Base-by-base conservation (phyloP, 768 basidiomycete genomes). In the Fomitopsis serialis region DNA sequence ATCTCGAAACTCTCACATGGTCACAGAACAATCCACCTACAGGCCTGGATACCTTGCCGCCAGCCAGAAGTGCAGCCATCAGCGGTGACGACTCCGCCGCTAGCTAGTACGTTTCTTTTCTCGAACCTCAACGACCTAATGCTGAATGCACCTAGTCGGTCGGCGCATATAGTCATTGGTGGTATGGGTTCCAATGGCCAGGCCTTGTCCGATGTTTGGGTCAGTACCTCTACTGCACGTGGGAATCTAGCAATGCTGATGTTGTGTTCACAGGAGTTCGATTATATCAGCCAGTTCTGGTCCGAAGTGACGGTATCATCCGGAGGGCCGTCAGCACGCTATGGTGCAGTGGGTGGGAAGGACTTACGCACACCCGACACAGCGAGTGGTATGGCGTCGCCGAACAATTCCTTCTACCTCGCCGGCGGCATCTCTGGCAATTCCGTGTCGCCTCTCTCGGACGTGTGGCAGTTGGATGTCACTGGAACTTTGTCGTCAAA, bases 211-310 rank as follows among this genome's bases (percentile, higher is more conserved):
- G 90, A 92, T 62, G 77, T 82, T 54, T 92, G 89, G 89, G 90
- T 90, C 66, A 59, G 79, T 66, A 19, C 34, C 23, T 45, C 19
- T 17, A 23, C 23, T 42, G 12, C 24, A 52, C n/a, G 27, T 21
- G 48, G 47, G 48, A 25, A 35, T 53, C 29, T 29, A n/a, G 43
- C 54, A 11, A 25, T 53, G 21, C 52, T 37, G 51, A 23, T 27
- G 65, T 32, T 34, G 5, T 32, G 42, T 36, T 45, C n/a, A 23
- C 61, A 90, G 88, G 88, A 89, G 69, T 92, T 76, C 61, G 86
- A 89, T 67, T 91, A 83, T 61, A 77, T 65, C 53, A 84, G 82
- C 60, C 74, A 89, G 53, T 92, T 92, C 63, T 92, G 90, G 90
- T 76, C 84, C 0, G 59, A 78, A 61, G 80, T 90, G 32, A 58